Evolutionary conservation across 805 yeast genomes (phyloP), one percentile per base, ranked within the genome.

Genomic region (Myxozyma monticola): DNA sequence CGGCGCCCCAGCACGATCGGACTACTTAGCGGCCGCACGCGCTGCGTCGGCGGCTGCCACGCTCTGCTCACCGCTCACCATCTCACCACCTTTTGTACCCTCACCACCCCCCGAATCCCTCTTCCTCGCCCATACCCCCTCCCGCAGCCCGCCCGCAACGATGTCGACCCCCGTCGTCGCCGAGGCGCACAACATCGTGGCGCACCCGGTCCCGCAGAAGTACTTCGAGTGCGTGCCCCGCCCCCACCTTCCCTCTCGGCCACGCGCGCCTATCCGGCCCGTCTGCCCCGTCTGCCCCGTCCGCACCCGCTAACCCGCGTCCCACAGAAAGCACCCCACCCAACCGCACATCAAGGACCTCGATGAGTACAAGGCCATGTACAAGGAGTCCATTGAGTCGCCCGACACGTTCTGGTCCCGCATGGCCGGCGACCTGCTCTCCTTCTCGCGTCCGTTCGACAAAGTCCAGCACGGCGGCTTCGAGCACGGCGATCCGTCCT

Each of bases 391-490:
- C 22, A 80, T 90, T 58, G 75, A 79, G 49, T 79, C 86, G 63
- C 98, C 98, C 37, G 85, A 79, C 47, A 76, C 71, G 30, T 90
- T 91, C 68, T 90, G 86, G 68, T 90, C 89, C 41, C 79, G 81
- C 43, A 73, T 78, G 67, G 97, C 96, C 43, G 77, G 75, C 50
- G 79, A 84, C 63, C 76, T 80, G 49, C 76, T 90, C 60, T 71
- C 78, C 62, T 90, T 97, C 97, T 87, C 83, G 66, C 79, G 75
- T 52, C 88, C 82, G 45, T 90, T 87, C 70, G 74, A 76, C 61
- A 75, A 77, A 51, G 93, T 78, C 62, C 59, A 72, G 49, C 70
- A 71, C 45, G 95, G 93, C 31, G 75, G 84, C 46, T 78, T 84
- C 57, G 78, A 75, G 59, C 71, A 83, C 60, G 96, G 91, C 56